Base-by-base conservation (phyloP, 208 protist species). In the Acanthamoeba castellanii region DNA sequence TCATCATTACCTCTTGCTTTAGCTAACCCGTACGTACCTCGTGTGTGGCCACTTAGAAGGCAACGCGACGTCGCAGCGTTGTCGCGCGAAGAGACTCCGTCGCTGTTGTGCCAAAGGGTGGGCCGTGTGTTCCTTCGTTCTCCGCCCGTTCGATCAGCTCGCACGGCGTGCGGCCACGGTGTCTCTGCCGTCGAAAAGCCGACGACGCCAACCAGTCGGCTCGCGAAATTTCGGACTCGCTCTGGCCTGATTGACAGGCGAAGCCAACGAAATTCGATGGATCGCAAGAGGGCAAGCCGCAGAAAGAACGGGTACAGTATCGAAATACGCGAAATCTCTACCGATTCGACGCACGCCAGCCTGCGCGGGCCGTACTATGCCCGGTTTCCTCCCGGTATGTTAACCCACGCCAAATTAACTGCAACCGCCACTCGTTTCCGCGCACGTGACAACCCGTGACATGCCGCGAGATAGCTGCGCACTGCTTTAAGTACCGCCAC, bases 231-330 rank as follows among this genome's bases (percentile, higher is more conserved):
- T 88, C 81, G 81, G 20, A 13, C 9, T 11, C 11, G 18, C 42
- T 50, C 1, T 0, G 18, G 8, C 4, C 30, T 82, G 45, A n/a
- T 82, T 27, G 74, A 27, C 74, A 32, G 2, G 25, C 30, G 50
- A 64, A 88, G 81, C 22, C 81, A 64, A 88, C 30, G 81, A 88
- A 88, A 88, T 88, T 88, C 81, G 81, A 64, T 42, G 50, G 45
- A 42, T 42, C 14, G 30, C 50, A 88, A 64, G 30, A 20, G 22
- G 81, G 50, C 52, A 88, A 25, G 50, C 74, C 20, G 74, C 18
- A 9, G 74, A 82, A 82, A 88, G 50, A 64, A 88, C 66, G 52
- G 5, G n/a, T n/a, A 55, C 47, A 34, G 52, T 42, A 4, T 18
- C 22, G 50, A 32, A 8, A 13, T 25, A 55, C 52, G 50, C 50